Percentiles rank a stretch among this genome's conserved stretches.
Conservation (phyloP, 805 yeast genomes). For the Wickerhamiella slavikovae region DNA sequence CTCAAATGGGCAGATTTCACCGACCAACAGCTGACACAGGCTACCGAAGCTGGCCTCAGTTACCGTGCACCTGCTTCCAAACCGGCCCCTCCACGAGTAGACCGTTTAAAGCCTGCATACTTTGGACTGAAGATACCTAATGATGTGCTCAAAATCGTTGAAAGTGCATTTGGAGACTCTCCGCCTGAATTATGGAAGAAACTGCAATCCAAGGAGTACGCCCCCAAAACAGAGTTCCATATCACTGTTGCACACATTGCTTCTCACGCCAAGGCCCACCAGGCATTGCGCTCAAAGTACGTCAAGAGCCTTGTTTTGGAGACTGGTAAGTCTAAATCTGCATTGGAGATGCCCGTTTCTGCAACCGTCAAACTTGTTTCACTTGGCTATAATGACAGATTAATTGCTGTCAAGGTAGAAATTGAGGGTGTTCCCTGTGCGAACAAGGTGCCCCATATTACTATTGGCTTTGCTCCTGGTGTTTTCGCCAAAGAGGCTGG, state of each 20-base stretch:
- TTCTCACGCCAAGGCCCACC: constrained; percentile 2
- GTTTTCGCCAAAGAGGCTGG: constrained; percentile 37
- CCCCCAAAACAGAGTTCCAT: constrained; percentile 13
- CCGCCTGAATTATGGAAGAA: constrained; percentile 4
- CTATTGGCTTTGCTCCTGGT: constrained; percentile 38
- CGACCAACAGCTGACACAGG: too few relatives aligned
- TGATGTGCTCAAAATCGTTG: constrained; percentile 9
- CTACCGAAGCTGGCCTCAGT: too few relatives aligned
- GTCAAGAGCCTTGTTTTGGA: constrained; percentile 1
- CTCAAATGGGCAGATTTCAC: too few relatives aligned
- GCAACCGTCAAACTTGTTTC: constrained; percentile 25
- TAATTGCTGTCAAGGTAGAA: constrained; percentile 35
- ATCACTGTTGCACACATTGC: constrained; percentile 16
- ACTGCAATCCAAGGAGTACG: constrained; percentile 3
- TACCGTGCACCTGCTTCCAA: too few relatives aligned
- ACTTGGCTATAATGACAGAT: constrained; percentile 29
- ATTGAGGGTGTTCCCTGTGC: constrained; percentile 16
- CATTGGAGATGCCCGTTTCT: constrained; percentile 1
- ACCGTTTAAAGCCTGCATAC: too few relatives aligned
- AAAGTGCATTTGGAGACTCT: constrained; percentile 7
- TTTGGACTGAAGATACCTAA: constrained; percentile 24
- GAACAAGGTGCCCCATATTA: constrained; percentile 37
- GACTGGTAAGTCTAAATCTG: constrained; percentile 1
- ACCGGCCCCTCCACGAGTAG: too few relatives aligned
- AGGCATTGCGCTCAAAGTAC: constrained; percentile 2